Conservation (phyloP, 192 early-diverging fungal genomes). For the Haplosporangium gracile region DNA sequence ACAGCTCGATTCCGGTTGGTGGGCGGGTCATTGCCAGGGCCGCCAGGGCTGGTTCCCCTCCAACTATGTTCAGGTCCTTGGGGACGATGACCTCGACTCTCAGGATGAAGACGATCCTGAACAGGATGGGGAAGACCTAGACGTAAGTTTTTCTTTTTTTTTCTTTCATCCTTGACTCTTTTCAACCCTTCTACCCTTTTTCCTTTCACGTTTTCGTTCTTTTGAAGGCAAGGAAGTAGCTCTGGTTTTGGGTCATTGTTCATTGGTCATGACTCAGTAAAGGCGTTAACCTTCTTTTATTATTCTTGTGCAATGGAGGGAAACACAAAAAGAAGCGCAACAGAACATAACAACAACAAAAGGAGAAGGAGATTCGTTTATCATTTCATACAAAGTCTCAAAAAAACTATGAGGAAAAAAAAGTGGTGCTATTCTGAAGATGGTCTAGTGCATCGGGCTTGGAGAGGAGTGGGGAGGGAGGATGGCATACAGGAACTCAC, state of each 20-base stretch:
- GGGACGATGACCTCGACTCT: constrained; percentile 65
- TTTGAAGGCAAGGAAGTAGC: not conserved
- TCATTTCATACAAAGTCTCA: too few species aligned
- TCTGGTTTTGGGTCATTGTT: not conserved
- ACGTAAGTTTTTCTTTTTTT: constrained; percentile 34
- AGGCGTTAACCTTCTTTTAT: not conserved
- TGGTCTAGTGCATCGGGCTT: not conserved
- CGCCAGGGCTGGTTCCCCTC: constrained; percentile 93
- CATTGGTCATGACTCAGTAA: not conserved
- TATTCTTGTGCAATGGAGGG: not conserved
- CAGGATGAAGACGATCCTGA: constrained; percentile 56
- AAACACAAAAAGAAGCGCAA: not conserved
- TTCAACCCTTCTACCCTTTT: not conserved
- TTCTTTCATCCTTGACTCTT: not conserved
- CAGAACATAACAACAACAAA: not conserved
- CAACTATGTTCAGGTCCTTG: constrained; percentile 81
- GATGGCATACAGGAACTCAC: not conserved
- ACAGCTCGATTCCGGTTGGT: constrained; percentile 95
- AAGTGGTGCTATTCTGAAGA: not conserved
- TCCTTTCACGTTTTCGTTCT: not conserved
- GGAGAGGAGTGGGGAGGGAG: not conserved
- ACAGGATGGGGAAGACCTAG: constrained; percentile 26
- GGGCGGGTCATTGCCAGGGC: constrained; percentile 90
- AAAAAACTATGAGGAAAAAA: not conserved
- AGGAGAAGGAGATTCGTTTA: not conserved